Base-by-base conservation (phyloP, 2,329 filamentous ascomycete genomes). In the Anisogramma anomala region DNA sequence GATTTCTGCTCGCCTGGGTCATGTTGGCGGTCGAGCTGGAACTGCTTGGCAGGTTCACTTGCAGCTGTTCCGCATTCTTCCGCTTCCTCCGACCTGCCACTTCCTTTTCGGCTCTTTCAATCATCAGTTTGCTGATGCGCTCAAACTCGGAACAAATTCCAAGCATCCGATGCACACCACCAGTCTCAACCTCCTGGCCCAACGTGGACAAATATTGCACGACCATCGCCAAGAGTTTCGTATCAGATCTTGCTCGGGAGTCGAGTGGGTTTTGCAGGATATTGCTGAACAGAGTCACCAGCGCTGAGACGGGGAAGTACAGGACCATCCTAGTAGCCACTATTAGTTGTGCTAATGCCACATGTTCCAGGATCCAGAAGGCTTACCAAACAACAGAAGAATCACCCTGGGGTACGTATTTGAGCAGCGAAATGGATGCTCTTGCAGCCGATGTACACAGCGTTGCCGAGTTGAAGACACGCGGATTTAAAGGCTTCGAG, bases 121-220 rank as follows among this genome's bases (percentile, higher is more conserved):
- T 79, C 7, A 94, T 86, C 3, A 87, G 78, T 55, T 82, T 85
- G 26, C 87, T 87, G 49, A 98, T 95, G 44, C 91, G 79, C 59
- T 94, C 88, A 52, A 98, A 98, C 55, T 98, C 91, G n/a, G 84
- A 77, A 59, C 89, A 96, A 1, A 96, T 82, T 18, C 81, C 82
- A 14, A 95, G 74, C 86, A 96, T 96, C 36, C 91, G 83, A 57
- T 86, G 85, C 4, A 96, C 85, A 53, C 85, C 88, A 31, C 87
- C 84, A 43, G 88, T 91, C 43, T 87, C 84, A 49, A 88, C 84
- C 53, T 96, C 89, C 26, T 82, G 76, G n/a, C 84, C 84, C 10
- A 98, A 71, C 61, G 85, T 88, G 3, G 84, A 86, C 25, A 98
- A 64, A 60, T 96, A 98, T 32, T 79, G 87, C 41, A 96, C 88